Evolutionary conservation across 1,139 yeast species (phyloP), one percentile per base, ranked within the genome.

Genomic region (Sugiyamaella japonica): DNA sequence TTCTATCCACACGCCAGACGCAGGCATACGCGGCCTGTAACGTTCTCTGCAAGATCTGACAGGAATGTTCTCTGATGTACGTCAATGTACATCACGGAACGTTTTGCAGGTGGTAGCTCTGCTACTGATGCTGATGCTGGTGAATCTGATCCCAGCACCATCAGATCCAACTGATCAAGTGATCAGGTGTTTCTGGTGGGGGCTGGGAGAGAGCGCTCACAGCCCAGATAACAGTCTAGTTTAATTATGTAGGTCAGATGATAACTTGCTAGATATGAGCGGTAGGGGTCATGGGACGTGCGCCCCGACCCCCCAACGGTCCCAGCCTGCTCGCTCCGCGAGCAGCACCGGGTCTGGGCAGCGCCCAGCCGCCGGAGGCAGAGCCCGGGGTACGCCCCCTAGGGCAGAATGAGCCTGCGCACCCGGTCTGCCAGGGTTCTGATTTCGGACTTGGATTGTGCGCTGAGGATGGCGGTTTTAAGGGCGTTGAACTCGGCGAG

Each of bases 291-390:
- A 20, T 20, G 25, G 25, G 25, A 8, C 36, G 7, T n/a, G n/a
- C n/a, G n/a, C n/a, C n/a, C n/a, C n/a, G n/a, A n/a, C n/a, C n/a
- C n/a, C n/a, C n/a, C n/a, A n/a, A n/a, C n/a, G n/a, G n/a, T n/a
- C n/a, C n/a, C 36, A 7, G 36, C 7, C 13, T 32, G 17, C 17
- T 15, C 39, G 46, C 46, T 20, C 15, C 7, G 37, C 46, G 25
- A 15, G 34, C 34, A 13, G 6, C 34, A 29, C 28, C 37, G 46
- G 37, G 46, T 41, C 37, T 15, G 46, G 37, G 46, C 46, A 29
- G 46, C 28, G 46, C 46, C 46, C 46, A 43, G 31, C 29, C 48
- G 48, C 48, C 48, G 48, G 40, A 44, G 48, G 48, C 48, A 45
- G 28, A 17, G 13, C 7, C 36, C 25, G n/a, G n/a, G n/a, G n/a